phyloP scores from a whole-genome alignment of 257 asterid genomes.

The Solanum habrochaites region DNA sequence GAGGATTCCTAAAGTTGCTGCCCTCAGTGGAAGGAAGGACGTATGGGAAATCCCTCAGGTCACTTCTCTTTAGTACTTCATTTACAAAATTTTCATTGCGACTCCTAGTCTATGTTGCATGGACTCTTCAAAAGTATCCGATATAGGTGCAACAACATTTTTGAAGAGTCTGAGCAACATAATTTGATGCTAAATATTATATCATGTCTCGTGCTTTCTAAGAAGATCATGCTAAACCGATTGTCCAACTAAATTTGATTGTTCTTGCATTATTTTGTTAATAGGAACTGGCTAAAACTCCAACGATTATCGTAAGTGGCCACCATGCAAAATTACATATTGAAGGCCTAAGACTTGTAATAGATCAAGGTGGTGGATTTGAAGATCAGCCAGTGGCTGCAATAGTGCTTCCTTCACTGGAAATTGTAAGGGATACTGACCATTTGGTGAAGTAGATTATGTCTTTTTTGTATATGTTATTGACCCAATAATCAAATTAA shows the following conservation, averaged over 20 bases:
- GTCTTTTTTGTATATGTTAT: background rate
- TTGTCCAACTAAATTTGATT: background rate
- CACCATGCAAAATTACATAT: constrained; percentile 70
- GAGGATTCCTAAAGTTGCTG: constrained; percentile 65
- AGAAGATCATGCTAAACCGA: background rate
- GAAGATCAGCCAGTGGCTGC: constrained; percentile 68
- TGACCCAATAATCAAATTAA: background rate
- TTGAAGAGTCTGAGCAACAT: background rate
- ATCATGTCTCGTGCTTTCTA: background rate
- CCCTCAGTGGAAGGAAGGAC: constrained; percentile 74
- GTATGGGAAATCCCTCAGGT: constrained; percentile 91
- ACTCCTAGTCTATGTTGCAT: background rate
- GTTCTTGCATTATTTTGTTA: background rate
- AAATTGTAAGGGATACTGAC: constrained; percentile 68
- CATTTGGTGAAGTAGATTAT: background rate
- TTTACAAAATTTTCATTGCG: background rate
- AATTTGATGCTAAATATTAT: background rate
- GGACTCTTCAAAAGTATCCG: background rate
- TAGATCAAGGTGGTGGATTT: constrained; percentile 76
- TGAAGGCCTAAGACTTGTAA: constrained; percentile 58
- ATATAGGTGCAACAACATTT: background rate
- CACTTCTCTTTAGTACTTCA: background rate
- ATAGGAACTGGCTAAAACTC: constrained; percentile 48
- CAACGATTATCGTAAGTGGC: constrained; percentile 62
- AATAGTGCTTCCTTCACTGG: constrained; percentile 57